Percentiles rank a stretch among this genome's conserved stretches.
phyloP scores from a whole-genome alignment of 2,329 filamentous ascomycete genomes.

The Fusarium oligoseptatum region DNA sequence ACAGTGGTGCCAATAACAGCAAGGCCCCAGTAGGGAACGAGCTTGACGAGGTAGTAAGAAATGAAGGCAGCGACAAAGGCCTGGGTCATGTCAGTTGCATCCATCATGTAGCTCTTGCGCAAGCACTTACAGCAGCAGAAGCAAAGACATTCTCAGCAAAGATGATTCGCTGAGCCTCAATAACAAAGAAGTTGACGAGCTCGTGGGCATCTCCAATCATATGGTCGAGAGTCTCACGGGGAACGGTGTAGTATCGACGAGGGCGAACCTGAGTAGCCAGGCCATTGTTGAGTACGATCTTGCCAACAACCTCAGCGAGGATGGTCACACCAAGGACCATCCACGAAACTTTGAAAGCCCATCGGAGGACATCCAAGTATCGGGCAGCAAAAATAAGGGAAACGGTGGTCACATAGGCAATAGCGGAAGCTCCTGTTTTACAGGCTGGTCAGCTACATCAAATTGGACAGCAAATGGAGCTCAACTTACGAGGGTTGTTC shows the following conservation, averaged over 20 bases:
- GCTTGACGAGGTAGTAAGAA: conserved; percentile 77
- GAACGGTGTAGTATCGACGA: conserved; percentile 75
- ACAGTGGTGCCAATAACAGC: conserved; percentile 70
- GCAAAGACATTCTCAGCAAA: conserved; percentile 76
- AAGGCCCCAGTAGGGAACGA: conserved; percentile 78
- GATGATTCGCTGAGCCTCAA: conserved; percentile 76
- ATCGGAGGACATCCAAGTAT: conserved; percentile 76
- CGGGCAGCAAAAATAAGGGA: conserved; percentile 72
- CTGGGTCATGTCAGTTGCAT: conserved; percentile 53
- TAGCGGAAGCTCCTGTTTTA: conserved; percentile 69
- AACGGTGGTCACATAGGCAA: conserved; percentile 72
- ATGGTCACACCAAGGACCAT: conserved; percentile 72
- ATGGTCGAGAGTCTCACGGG: conserved; percentile 71
- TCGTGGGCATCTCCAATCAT: conserved; percentile 75
- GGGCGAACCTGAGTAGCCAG: conserved; percentile 76
- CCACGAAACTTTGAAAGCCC: conserved; percentile 74
- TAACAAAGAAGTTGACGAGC: conserved; percentile 79
- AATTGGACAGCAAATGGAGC: not conserved
- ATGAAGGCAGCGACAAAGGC: conserved; percentile 72
- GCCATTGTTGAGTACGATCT: conserved; percentile 71
- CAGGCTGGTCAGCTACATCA: conserved; percentile 30
- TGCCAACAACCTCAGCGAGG: conserved; percentile 71
- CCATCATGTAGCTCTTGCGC: conserved; percentile 24
- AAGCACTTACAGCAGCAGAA: conserved; percentile 68
- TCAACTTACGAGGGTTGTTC: conserved; percentile 73